A percentile compares a stretch with the other conserved stretches of the same genome.
These are phyloP conservation scores for Nakaseomyces uthaithaninus DNA, from an alignment of 1,139 yeast species.

Conservation along the genomic window DNA sequence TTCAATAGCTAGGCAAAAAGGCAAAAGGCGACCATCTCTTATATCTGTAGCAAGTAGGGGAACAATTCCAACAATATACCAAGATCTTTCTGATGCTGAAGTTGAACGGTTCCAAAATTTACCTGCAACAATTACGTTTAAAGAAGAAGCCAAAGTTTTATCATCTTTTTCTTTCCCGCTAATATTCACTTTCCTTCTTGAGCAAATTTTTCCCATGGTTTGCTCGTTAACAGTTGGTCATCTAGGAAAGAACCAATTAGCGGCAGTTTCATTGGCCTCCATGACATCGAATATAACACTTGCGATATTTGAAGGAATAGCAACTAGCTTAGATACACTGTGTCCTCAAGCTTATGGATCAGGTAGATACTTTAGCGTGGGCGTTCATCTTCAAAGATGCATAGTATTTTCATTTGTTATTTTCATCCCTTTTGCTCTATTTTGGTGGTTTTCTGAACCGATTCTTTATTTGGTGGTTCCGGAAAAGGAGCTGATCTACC, in stretches of 20 bases:
- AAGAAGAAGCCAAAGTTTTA: conserved; percentile 43
- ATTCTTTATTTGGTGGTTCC: conserved; percentile 45
- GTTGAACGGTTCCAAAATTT: conserved; percentile 36
- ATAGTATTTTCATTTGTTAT: conserved; percentile 46
- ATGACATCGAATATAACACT: conserved; percentile 83
- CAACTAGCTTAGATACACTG: conserved; percentile 79
- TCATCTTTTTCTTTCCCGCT: conserved; percentile 54
- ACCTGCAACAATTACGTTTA: conserved; percentile 39
- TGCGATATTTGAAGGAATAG: conserved; percentile 80
- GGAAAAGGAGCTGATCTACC: conserved; percentile 45
- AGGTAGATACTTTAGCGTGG: conserved; percentile 51
- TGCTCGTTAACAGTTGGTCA: conserved; percentile 68
- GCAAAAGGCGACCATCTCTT: conserved; percentile 23
- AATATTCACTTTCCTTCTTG: conserved; percentile 58
- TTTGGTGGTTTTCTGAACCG: conserved; percentile 60
- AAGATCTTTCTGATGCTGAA: conserved; percentile 27
- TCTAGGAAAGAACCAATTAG: conserved; percentile 60
- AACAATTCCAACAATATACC: conserved; percentile 30
- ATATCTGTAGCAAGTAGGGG: conserved; percentile 29
- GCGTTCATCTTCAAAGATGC: conserved; percentile 58
- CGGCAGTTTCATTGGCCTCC: conserved; percentile 77
- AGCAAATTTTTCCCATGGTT: conserved; percentile 64
- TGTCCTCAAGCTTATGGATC: conserved; percentile 83
- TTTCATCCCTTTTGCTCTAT: conserved; percentile 52
- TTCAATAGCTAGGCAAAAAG: conserved; percentile 19